Evolutionary conservation across 495 filamentous ascomycete genomes (phyloP).

Genomic region (Aspergillus saccharolyticus): DNA sequence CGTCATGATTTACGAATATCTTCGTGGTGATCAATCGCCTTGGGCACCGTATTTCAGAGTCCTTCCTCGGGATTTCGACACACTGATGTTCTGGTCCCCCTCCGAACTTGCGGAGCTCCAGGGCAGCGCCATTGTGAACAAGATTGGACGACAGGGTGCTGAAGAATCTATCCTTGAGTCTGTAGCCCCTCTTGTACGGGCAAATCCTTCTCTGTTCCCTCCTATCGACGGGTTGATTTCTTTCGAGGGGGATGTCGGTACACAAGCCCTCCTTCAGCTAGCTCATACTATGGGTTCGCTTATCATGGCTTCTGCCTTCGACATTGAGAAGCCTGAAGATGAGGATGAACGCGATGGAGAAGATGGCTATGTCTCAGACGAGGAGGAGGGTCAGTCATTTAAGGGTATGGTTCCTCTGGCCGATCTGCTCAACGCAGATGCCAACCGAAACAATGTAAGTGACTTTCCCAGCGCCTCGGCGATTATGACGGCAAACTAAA

Average conservation of each 20-base stretch:
- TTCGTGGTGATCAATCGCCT: slow-evolving; percentile 52
- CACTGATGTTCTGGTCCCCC: slow-evolving; percentile 84
- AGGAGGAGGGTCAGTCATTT: slow-evolving; percentile 56
- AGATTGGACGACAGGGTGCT: slow-evolving; percentile 71
- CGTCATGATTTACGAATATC: slow-evolving; percentile 73
- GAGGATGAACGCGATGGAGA: slow-evolving; percentile 50
- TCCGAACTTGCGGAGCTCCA: slow-evolving; percentile 69
- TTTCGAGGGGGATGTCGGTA: slow-evolving; percentile 39
- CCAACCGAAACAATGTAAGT: slow-evolving; percentile 69
- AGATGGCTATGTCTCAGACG: slow-evolving; percentile 65
- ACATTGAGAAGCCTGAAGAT: slow-evolving; percentile 58
- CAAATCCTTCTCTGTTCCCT: slow-evolving; percentile 41
- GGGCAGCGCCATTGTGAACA: slow-evolving; percentile 67
- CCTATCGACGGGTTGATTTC: slow-evolving; percentile 46
- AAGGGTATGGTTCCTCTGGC: slow-evolving; percentile 93
- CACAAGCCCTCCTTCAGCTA: slow-evolving; percentile 52
- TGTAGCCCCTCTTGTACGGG: slow-evolving; percentile 56
- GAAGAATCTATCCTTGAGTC: slow-evolving; percentile 60
- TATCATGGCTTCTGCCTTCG: slow-evolving; percentile 95
- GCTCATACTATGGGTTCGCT: slow-evolving; percentile 76
- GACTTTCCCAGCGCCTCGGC: background rate
- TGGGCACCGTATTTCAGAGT: slow-evolving; percentile 84
- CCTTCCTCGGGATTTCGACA: slow-evolving; percentile 73
- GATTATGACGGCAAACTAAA: slow-evolving; percentile 5
- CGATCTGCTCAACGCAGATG: slow-evolving; percentile 89